These are phyloP conservation scores for Coffea humblotiana DNA, from an alignment of 305 asterid species.

Conservation along the genomic window DNA sequence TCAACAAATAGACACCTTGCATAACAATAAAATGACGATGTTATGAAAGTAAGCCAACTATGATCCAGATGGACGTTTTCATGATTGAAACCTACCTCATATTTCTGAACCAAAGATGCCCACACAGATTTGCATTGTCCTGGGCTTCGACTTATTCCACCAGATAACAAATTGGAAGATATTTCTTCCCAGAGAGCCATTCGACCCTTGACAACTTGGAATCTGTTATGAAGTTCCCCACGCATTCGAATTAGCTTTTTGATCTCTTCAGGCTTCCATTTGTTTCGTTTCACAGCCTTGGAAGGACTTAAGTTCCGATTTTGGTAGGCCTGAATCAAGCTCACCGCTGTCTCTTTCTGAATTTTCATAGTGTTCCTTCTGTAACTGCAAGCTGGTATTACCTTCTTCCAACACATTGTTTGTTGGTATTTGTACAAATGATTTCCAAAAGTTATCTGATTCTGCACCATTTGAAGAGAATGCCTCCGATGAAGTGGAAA, in stretches of 20 bases:
- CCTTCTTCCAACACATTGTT: slow-evolving; percentile 24
- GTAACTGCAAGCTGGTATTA: slow-evolving; percentile 33
- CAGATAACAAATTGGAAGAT: slow-evolving; percentile 60
- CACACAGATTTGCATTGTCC: slow-evolving; percentile 96
- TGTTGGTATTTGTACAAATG: slow-evolving; percentile 40
- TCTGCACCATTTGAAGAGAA: slow-evolving; percentile 29
- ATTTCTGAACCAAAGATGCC: slow-evolving; percentile 93
- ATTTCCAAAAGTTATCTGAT: slow-evolving; percentile 56
- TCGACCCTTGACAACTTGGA: slow-evolving; percentile 88
- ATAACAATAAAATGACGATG: background rate
- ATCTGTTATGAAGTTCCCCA: slow-evolving; percentile 77
- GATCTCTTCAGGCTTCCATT: slow-evolving; percentile 92
- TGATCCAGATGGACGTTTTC: background rate
- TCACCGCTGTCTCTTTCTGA: slow-evolving; percentile 39
- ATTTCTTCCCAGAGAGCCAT: slow-evolving; percentile 99
- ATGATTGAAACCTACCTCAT: slow-evolving; percentile 59
- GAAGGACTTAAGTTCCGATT: slow-evolving; percentile 51
- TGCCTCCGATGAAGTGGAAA: slow-evolving; percentile 33
- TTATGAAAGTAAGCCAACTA: slow-evolving; percentile 13
- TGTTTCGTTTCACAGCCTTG: slow-evolving; percentile 63
- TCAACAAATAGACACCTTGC: background rate
- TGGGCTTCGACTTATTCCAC: slow-evolving; percentile 74
- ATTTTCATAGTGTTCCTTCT: slow-evolving; percentile 30
- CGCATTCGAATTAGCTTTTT: slow-evolving; percentile 76
- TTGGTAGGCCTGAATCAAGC: slow-evolving; percentile 42